These are phyloP conservation scores for Carex scoparia DNA, from an alignment of 176 grass and related monocot species.

Conservation along the genomic window DNA sequence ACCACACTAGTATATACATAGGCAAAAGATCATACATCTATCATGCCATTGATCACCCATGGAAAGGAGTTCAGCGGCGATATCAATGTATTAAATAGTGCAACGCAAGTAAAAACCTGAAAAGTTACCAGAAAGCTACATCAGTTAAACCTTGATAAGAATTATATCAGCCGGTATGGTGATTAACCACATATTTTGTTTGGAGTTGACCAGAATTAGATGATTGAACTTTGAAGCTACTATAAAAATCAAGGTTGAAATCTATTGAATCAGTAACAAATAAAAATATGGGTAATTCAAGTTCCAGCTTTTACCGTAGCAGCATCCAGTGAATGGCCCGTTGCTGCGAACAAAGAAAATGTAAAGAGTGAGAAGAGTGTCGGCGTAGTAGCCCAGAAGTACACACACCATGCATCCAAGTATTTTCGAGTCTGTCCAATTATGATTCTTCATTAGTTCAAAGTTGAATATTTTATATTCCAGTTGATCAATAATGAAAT, in stretches of 20 bases:
- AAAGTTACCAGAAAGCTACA: constrained; percentile 26
- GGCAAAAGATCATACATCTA: constrained; percentile 65
- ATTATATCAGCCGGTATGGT: not conserved
- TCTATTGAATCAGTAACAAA: not conserved
- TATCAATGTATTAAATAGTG: constrained; percentile 93
- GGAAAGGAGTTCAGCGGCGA: constrained; percentile 93
- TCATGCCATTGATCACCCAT: constrained; percentile 98
- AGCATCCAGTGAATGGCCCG: constrained; percentile 79
- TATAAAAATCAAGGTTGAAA: not conserved
- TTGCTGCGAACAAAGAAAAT: constrained; percentile 76
- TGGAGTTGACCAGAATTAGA: not conserved
- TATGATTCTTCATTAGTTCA: not conserved
- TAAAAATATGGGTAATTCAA: not conserved
- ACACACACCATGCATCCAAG: constrained; percentile 98
- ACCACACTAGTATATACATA: constrained; percentile 7
- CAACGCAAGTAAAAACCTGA: constrained; percentile 99
- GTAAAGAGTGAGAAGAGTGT: constrained; percentile 94
- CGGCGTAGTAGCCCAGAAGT: constrained; percentile 96
- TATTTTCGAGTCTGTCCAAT: constrained; percentile 79
- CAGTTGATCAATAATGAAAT: not conserved
- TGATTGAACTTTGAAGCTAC: constrained; percentile 8
- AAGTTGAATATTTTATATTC: not conserved
- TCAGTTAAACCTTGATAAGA: not conserved
- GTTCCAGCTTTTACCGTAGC: constrained; percentile 68
- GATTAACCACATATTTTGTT: not conserved